Base-by-base conservation (phyloP, 2,329 filamentous ascomycete species). In the Incumbomyces lentus region DNA sequence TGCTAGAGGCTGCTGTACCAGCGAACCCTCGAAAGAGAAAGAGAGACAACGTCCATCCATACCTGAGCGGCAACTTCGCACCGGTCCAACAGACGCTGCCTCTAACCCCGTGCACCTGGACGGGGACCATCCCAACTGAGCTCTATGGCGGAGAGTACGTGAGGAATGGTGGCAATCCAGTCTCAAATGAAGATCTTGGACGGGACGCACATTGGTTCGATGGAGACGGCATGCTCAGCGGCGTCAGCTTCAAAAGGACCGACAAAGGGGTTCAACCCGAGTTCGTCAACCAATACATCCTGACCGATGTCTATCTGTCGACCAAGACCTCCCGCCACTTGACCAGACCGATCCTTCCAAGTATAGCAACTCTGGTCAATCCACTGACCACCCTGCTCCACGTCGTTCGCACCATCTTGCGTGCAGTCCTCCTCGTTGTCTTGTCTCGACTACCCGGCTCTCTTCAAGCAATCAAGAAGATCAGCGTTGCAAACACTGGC, bases 191-290 rank as follows among this genome's bases (percentile, higher is more conserved):
- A 17, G 75, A 82, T 45, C 60, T 77, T 2, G 73, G 72, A 33
- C 71, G 79, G 52, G 78, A 82, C 58, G 73, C 78, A 7, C 82
- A 86, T 58, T 85, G 81, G 81, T 86, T 86, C 51, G 82, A 86
- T 54, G 82, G 82, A 29, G 81, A 86, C 59, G 82, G 82, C 3
- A 86, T 86, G 82, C 73, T 86, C 10, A 76, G 76, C 26, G 82
- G 82, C 1, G 80, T 86, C 0, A 68, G 69, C 14, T 86, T 83
- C 58, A 66, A 66, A 22, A 68, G 67, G 2, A 62, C 63, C 2
- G 61, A 64, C 5, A 59, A 68, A 4, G 52, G 61, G 2, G 69
- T 81, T 1, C 60, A 68, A 48, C 80, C 81, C 0, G 69, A 81
- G 45, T 86, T 84, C 46, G 79, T 82, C 46, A 85, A 84, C 50